Percentiles rank a stretch among this genome's conserved stretches.
phyloP scores from a whole-genome alignment of 148 eudicot species.

The Dysphania ambrosioides region DNA sequence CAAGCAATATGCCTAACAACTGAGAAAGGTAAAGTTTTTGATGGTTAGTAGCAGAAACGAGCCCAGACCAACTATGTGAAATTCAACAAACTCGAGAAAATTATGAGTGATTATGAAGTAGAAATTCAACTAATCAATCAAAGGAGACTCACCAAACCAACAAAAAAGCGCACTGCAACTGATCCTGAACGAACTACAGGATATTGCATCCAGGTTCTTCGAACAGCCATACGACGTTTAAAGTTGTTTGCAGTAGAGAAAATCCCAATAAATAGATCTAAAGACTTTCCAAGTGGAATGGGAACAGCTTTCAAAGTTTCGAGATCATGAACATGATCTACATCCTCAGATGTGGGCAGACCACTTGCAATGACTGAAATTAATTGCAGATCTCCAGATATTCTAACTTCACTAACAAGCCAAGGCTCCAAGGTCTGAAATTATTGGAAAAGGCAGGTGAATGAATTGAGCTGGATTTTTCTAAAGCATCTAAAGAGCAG shows the following conservation, averaged over 20 bases:
- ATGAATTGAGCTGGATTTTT: neutral
- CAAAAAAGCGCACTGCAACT: constrained; percentile 92
- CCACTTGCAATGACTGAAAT: constrained; percentile 82
- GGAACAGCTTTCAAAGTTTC: constrained; percentile 70
- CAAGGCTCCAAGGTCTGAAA: constrained; percentile 89
- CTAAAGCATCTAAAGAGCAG: neutral
- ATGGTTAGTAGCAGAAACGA: neutral
- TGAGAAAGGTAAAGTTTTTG: too few relatives aligned
- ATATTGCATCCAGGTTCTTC: constrained; percentile 99
- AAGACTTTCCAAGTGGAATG: constrained; percentile 39
- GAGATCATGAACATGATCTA: constrained; percentile 79
- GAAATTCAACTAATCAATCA: neutral
- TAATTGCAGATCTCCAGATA: constrained; percentile 78
- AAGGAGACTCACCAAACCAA: constrained; percentile 80
- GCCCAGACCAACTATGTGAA: neutral
- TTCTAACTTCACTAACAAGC: constrained; percentile 82
- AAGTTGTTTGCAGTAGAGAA: constrained; percentile 97
- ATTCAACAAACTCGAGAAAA: neutral
- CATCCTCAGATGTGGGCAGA: constrained; percentile 88
- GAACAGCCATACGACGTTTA: constrained; percentile 94
- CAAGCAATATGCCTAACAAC: too few relatives aligned
- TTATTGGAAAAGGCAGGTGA: constrained; percentile 13
- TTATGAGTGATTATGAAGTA: neutral
- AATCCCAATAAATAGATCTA: constrained; percentile 78
- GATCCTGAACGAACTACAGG: constrained; percentile 73